Evolutionary conservation across 345 rosid genomes (phyloP), one percentile per base, ranked within the genome.

Genomic region (Garcia nutans): DNA sequence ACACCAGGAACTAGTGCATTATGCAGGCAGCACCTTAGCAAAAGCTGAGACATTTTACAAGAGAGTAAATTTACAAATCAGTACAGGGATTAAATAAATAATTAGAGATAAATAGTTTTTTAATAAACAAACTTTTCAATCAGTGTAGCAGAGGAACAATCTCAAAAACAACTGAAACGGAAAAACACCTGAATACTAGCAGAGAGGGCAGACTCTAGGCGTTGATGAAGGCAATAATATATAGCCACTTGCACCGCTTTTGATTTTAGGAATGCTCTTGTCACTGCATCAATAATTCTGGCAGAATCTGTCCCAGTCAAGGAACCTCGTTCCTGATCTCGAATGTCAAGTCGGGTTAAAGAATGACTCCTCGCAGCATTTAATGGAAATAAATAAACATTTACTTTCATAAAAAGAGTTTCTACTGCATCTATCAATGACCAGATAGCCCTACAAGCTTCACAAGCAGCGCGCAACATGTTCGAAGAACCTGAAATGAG

Each of bases 11-110:
- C 80, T 68, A 88, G 81, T 82, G 90, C 91, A 79, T 80, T 92
- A 74, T 87, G 92, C 59, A 93, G 89, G 84, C 97, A 96, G 82
- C 97, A 93, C 81, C 99, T 88, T 82, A 89, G 83, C 82, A 96
- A 84, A 73, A 96, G 83, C 99, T 96, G 97, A 85, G 81, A 79
- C 72, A 84, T 79, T 50, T 60, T 33, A 23, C 28, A 45, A 19
- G 31, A 33, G 59, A 33, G 72, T 4, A 47, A 10, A 58, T 6
- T n/a, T 9, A 10, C 3, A 47, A 47, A 47, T 47, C 15, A 47
- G 10, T 47, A 47, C 13, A 47, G 50, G 13, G 50, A 47, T 12
- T 47, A 49, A 26, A 33, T 0, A 31, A 26, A 52, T 13, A 50
- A 33, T 44, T 23, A 22, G 22, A 24, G 70, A 23, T 20, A 19